Conservation (phyloP, 2,329 filamentous ascomycete species). For the Lojkania enalia region DNA sequence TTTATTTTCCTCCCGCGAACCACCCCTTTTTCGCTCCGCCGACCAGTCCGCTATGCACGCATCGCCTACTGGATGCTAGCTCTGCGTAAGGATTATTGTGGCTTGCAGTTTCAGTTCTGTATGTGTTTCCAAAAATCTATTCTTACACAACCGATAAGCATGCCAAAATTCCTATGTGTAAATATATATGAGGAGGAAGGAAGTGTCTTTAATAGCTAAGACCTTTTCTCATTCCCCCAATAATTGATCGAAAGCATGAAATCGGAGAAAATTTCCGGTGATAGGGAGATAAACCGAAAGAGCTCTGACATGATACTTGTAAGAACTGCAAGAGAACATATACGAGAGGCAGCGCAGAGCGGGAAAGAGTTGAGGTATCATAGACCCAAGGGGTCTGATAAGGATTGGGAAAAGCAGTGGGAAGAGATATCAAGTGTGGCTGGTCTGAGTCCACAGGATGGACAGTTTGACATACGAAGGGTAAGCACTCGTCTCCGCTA, state of each 20-base stretch:
- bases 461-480: conserved; percentile 1
- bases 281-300: conserved; percentile 2
- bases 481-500: conserved; percentile 1
- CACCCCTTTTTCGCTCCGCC: not conserved
- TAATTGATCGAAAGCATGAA: conserved; percentile 2
- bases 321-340: conserved; percentile 1
- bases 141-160: not conserved
- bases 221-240: conserved; percentile 2
- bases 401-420: conserved; percentile 1
- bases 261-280: conserved; percentile 1
- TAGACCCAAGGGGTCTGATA: conserved; percentile 3
- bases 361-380: conserved; percentile 2
- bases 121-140: not conserved
- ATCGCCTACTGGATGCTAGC: not conserved
- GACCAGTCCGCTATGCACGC: not conserved
- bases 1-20: not conserved
- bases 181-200: not conserved
- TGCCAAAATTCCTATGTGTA: not conserved
- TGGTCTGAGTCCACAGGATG: conserved; percentile 1
- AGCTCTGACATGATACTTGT: conserved; percentile 2
- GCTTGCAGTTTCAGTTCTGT: not conserved
- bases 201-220: conserved; percentile 1
- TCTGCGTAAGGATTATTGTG: not conserved
- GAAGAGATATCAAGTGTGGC: conserved; percentile 1
- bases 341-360: not conserved